Evolutionary conservation across 208 protist genomes (phyloP).

Genomic region (Trypanosoma mega): DNA sequence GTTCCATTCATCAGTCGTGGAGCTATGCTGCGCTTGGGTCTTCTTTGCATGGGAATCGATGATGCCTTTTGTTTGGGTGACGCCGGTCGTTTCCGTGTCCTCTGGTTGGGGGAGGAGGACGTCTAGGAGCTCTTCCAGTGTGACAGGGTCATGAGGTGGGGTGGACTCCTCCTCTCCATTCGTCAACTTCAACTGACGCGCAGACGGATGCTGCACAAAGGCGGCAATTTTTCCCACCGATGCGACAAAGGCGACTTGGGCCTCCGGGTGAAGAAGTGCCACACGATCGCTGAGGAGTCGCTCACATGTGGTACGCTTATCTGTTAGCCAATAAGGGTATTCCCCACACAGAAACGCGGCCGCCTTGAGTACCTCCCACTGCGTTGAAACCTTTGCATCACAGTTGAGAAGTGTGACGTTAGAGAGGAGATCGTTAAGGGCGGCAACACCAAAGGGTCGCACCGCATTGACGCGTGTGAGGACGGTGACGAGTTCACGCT

Average conservation of each 20-base stretch:
- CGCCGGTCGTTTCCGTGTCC: not conserved
- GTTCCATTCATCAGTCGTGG: not conserved
- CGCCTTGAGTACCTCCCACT: slow-evolving; percentile 83
- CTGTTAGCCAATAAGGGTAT: slow-evolving; percentile 81
- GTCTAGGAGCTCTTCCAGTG: slow-evolving; percentile 28
- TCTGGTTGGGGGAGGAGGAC: slow-evolving; percentile 8
- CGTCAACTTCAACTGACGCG: slow-evolving; percentile 46
- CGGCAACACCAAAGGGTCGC: slow-evolving; percentile 65
- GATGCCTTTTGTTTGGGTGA: not conserved
- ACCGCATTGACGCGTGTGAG: slow-evolving; percentile 93
- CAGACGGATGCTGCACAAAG: slow-evolving; percentile 45
- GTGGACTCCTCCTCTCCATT: slow-evolving; percentile 55
- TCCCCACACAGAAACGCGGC: slow-evolving; percentile 94
- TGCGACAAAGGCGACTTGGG: slow-evolving; percentile 83
- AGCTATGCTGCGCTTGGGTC: slow-evolving; percentile 5
- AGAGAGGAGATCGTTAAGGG: slow-evolving; percentile 52
- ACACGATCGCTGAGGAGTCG: slow-evolving; percentile 45
- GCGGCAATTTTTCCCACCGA: slow-evolving; percentile 92
- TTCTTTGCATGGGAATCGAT: too few species aligned
- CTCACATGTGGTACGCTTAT: slow-evolving; percentile 47
- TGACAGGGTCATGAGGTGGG: slow-evolving; percentile 24
- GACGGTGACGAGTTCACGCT: slow-evolving; percentile 92
- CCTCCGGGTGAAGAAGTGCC: slow-evolving; percentile 50
- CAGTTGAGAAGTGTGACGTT: slow-evolving; percentile 45
- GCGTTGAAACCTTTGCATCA: slow-evolving; percentile 46